phyloP scores from a whole-genome alignment of 306 rosid genomes.

The Rubus parviflorus region DNA sequence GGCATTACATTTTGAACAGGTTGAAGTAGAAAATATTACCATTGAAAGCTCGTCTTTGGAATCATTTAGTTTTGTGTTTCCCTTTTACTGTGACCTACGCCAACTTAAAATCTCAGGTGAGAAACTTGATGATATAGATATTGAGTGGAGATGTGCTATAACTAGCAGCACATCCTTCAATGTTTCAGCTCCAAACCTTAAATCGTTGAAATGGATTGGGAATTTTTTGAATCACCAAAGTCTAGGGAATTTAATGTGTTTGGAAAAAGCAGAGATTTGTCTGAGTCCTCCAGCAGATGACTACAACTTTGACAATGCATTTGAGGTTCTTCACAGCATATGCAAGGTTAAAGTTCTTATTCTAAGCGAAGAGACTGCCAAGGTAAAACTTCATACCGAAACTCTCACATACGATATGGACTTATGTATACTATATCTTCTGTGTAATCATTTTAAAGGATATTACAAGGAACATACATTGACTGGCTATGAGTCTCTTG shows the following conservation, averaged over 20 bases:
- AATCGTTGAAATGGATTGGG: slow-evolving; percentile 4
- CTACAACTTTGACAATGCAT: neutral
- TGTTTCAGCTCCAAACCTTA: slow-evolving; percentile 17
- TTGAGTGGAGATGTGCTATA: slow-evolving; percentile 7
- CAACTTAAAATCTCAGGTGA: slow-evolving; percentile 7
- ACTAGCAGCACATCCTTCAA: neutral
- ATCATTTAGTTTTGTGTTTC: neutral
- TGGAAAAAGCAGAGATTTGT: slow-evolving; percentile 10
- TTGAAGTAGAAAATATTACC: neutral
- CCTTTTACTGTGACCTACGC: neutral
- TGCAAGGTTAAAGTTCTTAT: slow-evolving; percentile 4
- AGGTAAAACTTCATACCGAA: neutral
- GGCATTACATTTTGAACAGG: slow-evolving; percentile 3
- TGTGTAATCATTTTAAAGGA: neutral
- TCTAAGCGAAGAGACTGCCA: neutral
- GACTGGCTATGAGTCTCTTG: neutral
- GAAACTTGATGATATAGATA: neutral
- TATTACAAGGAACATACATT: neutral
- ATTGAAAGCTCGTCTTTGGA: slow-evolving; percentile 15
- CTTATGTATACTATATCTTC: neutral
- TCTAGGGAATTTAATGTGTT: neutral
- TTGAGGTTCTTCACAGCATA: slow-evolving; percentile 13
- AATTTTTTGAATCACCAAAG: slow-evolving; percentile 6
- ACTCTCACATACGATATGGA: neutral
- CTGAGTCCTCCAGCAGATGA: neutral